Evolutionary conservation across 352 stramenopile genomes (phyloP).

Genomic region (Phytophthora meadii): DNA sequence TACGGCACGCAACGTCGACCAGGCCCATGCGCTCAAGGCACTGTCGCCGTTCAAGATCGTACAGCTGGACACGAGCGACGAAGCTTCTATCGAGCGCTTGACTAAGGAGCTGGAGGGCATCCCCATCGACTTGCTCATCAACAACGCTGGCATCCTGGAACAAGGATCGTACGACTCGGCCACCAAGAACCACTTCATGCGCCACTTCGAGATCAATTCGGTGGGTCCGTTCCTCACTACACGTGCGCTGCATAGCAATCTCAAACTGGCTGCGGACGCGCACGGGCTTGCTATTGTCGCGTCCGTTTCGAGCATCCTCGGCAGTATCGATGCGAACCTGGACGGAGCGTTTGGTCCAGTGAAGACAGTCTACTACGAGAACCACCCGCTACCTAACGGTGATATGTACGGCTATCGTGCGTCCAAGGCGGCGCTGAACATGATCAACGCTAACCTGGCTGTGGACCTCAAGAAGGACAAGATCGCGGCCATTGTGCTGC

Average conservation of each 20-base stretch:
- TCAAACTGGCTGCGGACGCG: slow-evolving; percentile 37
- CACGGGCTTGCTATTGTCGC: slow-evolving; percentile 39
- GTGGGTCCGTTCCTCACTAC: slow-evolving; percentile 62
- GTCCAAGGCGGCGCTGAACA: slow-evolving; percentile 77
- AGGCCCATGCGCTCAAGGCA: slow-evolving; percentile 41
- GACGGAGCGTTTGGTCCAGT: slow-evolving; percentile 28
- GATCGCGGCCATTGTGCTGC: slow-evolving; percentile 47
- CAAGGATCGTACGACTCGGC: slow-evolving; percentile 23
- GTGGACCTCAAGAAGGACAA: slow-evolving; percentile 55
- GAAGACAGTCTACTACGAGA: slow-evolving; percentile 19
- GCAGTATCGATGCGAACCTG: slow-evolving; percentile 22
- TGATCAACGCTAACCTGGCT: slow-evolving; percentile 50
- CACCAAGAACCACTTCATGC: slow-evolving; percentile 51
- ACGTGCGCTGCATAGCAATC: slow-evolving; percentile 48
- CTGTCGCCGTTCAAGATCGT: slow-evolving; percentile 52
- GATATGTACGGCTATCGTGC: slow-evolving; percentile 66
- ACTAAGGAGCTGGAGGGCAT: slow-evolving; percentile 49
- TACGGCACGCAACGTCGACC: slow-evolving; percentile 31
- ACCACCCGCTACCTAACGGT: slow-evolving; percentile 26
- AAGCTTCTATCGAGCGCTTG: slow-evolving; percentile 43
- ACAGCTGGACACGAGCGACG: slow-evolving; percentile 47
- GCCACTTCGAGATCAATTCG: slow-evolving; percentile 67
- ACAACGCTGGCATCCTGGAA: slow-evolving; percentile 59
- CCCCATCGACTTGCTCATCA: slow-evolving; percentile 64
- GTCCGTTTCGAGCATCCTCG: slow-evolving; percentile 41